Evolutionary conservation across 441 rosid genomes (phyloP).

Genomic region (Manihot esculenta): DNA sequence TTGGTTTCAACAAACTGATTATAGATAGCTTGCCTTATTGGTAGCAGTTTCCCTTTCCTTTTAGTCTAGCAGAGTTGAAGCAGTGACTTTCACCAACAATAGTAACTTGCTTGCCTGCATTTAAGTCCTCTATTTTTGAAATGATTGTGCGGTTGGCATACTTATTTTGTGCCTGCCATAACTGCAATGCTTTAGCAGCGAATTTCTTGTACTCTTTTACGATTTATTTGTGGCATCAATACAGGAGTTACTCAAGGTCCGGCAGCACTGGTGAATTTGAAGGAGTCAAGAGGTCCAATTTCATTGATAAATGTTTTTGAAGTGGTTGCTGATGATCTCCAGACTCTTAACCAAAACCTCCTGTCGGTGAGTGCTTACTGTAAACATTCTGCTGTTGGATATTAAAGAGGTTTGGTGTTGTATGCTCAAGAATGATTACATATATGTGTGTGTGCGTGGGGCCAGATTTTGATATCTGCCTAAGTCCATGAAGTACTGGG

Average conservation of each 20-base stretch:
- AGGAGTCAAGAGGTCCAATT: conserved; percentile 46
- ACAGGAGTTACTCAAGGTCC: conserved; percentile 48
- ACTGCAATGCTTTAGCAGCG: conserved; percentile 13
- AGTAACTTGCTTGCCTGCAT: not conserved
- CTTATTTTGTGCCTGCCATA: not conserved
- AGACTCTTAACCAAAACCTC: conserved; percentile 72
- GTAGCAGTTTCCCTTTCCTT: not conserved
- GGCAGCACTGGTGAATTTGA: conserved; percentile 43
- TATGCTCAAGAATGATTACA: not conserved
- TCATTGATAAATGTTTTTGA: conserved; percentile 68
- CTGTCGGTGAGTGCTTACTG: conserved; percentile 58
- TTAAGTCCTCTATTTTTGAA: not conserved
- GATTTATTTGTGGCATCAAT: conserved; percentile 21
- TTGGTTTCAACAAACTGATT: conserved; percentile 2
- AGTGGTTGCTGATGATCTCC: conserved; percentile 77
- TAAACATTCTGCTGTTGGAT: conserved; percentile 1
- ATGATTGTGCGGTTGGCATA: not conserved
- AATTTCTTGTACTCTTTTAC: conserved; percentile 7
- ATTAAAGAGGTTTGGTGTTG: not conserved
- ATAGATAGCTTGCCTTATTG: not conserved
- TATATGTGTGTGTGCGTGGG: too few relatives aligned
- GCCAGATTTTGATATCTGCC: too few relatives aligned
- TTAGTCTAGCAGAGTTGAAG: not conserved
- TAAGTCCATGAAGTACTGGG: too few relatives aligned
- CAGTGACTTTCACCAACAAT: not conserved